These are phyloP conservation scores for Citrus sinensis DNA, from an alignment of 345 rosid species.

Conservation along the genomic window DVS_A1.0 CM039163.1:49978001-49978500, in stretches of 20 bases:
- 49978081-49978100: conserved; percentile 3
- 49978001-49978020: neutral
- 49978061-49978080: neutral
- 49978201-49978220: conserved; percentile 85
- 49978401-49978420: conserved; percentile 6
- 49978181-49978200: conserved; percentile 55
- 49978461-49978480: conserved; percentile 74
- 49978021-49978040: neutral
- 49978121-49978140: conserved; percentile 75
- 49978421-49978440: conserved; percentile 59
- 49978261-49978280: neutral
- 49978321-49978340: neutral
- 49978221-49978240: conserved; percentile 77
- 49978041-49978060: neutral
- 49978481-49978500: conserved; percentile 58
- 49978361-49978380: neutral
- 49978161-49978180: conserved; percentile 89
- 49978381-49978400: neutral
- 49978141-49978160: conserved; percentile 89
- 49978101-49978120: conserved; percentile 5
- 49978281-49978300: neutral
- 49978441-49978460: conserved; percentile 78
- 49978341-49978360: neutral
- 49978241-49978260: conserved; percentile 24
- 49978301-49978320: neutral